Base-by-base conservation (phyloP, 345 rosid species). In the Odontarrhena argentea region DNA sequence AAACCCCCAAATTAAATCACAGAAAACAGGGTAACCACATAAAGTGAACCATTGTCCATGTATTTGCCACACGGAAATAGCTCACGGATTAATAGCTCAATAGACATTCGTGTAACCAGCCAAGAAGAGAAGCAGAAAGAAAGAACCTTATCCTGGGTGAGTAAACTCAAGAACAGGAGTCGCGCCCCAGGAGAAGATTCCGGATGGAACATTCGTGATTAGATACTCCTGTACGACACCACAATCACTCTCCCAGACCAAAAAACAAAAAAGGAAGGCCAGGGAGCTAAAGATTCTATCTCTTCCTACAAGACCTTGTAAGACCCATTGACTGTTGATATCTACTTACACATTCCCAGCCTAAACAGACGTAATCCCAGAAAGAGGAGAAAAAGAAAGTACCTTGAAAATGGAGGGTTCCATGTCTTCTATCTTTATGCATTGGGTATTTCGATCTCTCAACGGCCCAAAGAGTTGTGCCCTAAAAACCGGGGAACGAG, bases 401-500 rank as follows among this genome's bases (percentile, higher is more conserved):
- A 88, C 96, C 96, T 88, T 88, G 56, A 88, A 88, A 60, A 84
- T 84, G 28, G 87, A 78, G 9, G 85, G 68, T 64, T 83, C 81
- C 49, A 86, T 78, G 50, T 88, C 96, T 79, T 88, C 82, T 26
- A 86, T 68, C 42, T 61, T 77, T 49, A 88, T 78, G 52, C 77
- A 65, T 55, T 71, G 62, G 0, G 84, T 84, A 58, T 86, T 83
- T 37, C 41, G 68, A 58, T 86, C 84, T 74, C 81, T 81, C 48
- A 86, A 69, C 0, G 89, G 96, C 24, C 96, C 96, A 83, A 74
- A 86, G 55, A 88, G 83, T 73, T 88, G 96, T 40, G 96, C 96
- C 74, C 79, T 80, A 77, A 88, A 88, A 44, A 88, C 96, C 1
- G 90, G 88, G 14, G 96, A 88, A 9, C 96, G 86, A 2, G 87